Conservation (phyloP, 352 stramenopile species). For the Pythium coloratum region DNA sequence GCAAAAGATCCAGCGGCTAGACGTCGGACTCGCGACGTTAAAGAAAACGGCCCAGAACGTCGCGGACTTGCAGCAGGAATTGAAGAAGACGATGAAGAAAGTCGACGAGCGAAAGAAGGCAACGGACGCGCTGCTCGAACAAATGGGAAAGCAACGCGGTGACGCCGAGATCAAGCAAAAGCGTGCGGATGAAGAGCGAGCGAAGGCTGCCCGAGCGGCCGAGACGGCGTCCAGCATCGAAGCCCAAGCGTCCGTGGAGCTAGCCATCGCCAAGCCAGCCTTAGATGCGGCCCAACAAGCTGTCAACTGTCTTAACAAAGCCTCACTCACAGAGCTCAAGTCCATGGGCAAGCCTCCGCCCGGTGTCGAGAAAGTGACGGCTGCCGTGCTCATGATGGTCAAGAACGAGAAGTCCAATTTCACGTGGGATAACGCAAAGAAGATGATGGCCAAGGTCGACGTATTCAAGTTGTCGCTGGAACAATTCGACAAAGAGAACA, state of each 20-base stretch:
- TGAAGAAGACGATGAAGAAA: slow-evolving; percentile 89
- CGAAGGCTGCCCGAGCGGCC: slow-evolving; percentile 68
- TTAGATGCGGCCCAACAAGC: slow-evolving; percentile 82
- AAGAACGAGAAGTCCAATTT: slow-evolving; percentile 94
- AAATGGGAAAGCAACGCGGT: slow-evolving; percentile 88
- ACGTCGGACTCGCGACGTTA: slow-evolving; percentile 81
- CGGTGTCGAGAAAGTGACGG: slow-evolving; percentile 90
- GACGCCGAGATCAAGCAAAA: slow-evolving; percentile 88
- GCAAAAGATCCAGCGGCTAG: slow-evolving; percentile 75
- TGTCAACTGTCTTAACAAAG: slow-evolving; percentile 90
- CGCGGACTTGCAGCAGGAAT: slow-evolving; percentile 72
- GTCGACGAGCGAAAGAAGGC: slow-evolving; percentile 90
- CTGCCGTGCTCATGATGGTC: slow-evolving; percentile 90
- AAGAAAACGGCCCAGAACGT: slow-evolving; percentile 85
- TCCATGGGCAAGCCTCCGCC: slow-evolving; percentile 86
- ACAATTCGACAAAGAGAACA: slow-evolving; percentile 91
- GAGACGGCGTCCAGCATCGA: slow-evolving; percentile 72
- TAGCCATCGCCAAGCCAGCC: slow-evolving; percentile 80
- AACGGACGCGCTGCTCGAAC: slow-evolving; percentile 85
- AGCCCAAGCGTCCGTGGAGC: slow-evolving; percentile 61
- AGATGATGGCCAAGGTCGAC: slow-evolving; percentile 95
- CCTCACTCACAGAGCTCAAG: slow-evolving; percentile 86
- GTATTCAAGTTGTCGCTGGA: slow-evolving; percentile 91
- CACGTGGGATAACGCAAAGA: slow-evolving; percentile 94
- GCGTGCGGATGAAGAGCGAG: slow-evolving; percentile 73